phyloP scores from a whole-genome alignment of 352 stramenopile genomes.

The Thalassiosira ordinaria region DNA sequence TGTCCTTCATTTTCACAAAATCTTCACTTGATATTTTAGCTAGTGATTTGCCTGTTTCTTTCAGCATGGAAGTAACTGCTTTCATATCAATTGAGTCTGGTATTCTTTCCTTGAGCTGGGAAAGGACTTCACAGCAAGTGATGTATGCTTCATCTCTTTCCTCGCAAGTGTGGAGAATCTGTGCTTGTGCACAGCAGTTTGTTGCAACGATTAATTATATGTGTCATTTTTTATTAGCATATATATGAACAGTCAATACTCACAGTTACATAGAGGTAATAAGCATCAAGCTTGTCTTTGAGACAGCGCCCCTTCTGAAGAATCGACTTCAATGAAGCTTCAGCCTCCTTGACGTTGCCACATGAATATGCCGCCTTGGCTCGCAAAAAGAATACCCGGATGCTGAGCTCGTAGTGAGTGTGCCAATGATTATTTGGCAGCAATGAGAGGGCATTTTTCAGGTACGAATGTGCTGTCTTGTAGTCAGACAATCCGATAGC shows the following conservation, averaged over 20 bases:
- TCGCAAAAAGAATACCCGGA: slow-evolving; percentile 26
- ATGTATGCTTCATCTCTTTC: slow-evolving; percentile 27
- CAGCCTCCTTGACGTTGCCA: slow-evolving; percentile 22
- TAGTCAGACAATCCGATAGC: slow-evolving; percentile 22
- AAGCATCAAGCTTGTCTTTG: slow-evolving; percentile 47
- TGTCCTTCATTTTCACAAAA: slow-evolving; percentile 32
- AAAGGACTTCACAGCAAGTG: slow-evolving; percentile 25
- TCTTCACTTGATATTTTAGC: slow-evolving; percentile 21
- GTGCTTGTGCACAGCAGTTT: neutral
- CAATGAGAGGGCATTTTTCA: slow-evolving; percentile 27
- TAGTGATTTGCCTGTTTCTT: slow-evolving; percentile 20
- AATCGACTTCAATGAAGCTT: slow-evolving; percentile 20
- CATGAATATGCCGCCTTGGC: slow-evolving; percentile 38
- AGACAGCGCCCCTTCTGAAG: slow-evolving; percentile 30
- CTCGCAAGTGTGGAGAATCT: slow-evolving; percentile 30
- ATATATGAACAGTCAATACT: slow-evolving; percentile 5
- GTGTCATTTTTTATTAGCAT: neutral
- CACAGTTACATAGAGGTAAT: slow-evolving; percentile 37
- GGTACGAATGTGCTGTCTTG: slow-evolving; percentile 29
- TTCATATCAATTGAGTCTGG: slow-evolving; percentile 31
- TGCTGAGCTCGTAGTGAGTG: slow-evolving; percentile 32
- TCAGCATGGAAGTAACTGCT: slow-evolving; percentile 6
- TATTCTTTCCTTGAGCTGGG: slow-evolving; percentile 46
- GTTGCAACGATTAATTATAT: neutral
- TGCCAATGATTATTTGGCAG: slow-evolving; percentile 34